These are phyloP conservation scores for Venturia carpophila DNA, from an alignment of 2,329 filamentous ascomycete genomes.

Conservation along the genomic window DNA sequence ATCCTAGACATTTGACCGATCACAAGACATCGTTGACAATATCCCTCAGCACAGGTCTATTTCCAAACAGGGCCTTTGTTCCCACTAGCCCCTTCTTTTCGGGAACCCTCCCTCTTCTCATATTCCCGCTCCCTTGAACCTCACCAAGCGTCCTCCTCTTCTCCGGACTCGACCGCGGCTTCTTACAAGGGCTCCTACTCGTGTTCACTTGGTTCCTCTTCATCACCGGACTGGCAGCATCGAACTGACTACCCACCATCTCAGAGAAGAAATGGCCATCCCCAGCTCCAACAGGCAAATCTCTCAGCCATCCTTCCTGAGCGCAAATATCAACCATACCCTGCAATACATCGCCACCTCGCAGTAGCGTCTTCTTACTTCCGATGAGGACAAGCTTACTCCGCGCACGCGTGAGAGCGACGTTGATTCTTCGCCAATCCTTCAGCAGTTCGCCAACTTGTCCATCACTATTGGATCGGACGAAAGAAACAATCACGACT, in stretches of 20 bases:
- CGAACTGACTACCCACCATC: constrained; percentile 26
- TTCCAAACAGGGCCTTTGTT: constrained; percentile 51
- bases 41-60: constrained; percentile 62
- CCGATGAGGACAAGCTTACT: constrained; percentile 87
- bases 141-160: not conserved
- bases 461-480: constrained; percentile 74
- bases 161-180: not conserved
- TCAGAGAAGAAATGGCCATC: constrained; percentile 63
- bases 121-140: not conserved
- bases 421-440: constrained; percentile 90
- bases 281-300: constrained; percentile 57
- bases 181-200: not conserved
- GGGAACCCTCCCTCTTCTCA: constrained; percentile 41
- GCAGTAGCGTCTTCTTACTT: constrained; percentile 64
- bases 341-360: constrained; percentile 61
- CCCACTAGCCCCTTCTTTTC: constrained; percentile 53
- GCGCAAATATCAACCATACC: constrained; percentile 73
- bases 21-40: constrained; percentile 58
- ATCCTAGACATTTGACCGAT: not conserved
- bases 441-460: constrained; percentile 84
- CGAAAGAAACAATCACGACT: constrained; percentile 77
- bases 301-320: constrained; percentile 67
- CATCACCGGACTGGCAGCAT: constrained; percentile 26
- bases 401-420: constrained; percentile 87
- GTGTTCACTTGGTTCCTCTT: not conserved